phyloP scores from a whole-genome alignment of 257 asterid genomes.

The Thymus quinquecostatus region DNA sequence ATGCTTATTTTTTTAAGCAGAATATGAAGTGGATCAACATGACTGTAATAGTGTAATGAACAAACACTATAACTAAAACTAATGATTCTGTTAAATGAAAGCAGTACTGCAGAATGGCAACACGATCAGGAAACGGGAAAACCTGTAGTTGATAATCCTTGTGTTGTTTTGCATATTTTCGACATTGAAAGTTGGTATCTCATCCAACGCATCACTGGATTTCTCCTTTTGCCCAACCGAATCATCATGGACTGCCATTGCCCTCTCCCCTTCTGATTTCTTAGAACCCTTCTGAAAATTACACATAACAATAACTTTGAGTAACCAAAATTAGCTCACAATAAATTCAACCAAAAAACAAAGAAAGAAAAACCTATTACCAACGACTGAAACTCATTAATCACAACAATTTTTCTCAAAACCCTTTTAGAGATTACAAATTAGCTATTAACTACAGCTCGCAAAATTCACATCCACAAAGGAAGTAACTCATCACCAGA shows the following conservation, averaged over 20 bases:
- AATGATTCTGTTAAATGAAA: conserved; percentile 2
- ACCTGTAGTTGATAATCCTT: conserved; percentile 74
- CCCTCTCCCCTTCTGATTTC: conserved; percentile 36
- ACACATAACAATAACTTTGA: not conserved
- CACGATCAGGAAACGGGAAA: conserved; percentile 23
- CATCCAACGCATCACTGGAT: conserved; percentile 54
- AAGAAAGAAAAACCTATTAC: not conserved
- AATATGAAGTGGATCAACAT: not conserved
- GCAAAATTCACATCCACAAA: not conserved
- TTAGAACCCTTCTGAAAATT: conserved; percentile 19
- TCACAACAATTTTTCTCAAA: not conserved
- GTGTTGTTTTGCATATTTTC: conserved; percentile 78
- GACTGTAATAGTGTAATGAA: not conserved
- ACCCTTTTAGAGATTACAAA: not conserved
- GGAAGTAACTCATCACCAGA: not conserved
- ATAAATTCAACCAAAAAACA: not conserved
- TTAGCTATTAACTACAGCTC: not conserved
- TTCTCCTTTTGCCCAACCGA: conserved; percentile 50
- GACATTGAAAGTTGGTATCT: conserved; percentile 64
- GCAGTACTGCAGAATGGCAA: not conserved
- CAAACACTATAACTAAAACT: not conserved
- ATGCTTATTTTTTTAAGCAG: not conserved
- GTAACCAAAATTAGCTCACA: not conserved
- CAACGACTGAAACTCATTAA: conserved; percentile 1
- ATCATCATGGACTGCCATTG: conserved; percentile 60